phyloP scores from a whole-genome alignment of 805 yeast species.

The Schizosaccharomyces octosporus region DNA sequence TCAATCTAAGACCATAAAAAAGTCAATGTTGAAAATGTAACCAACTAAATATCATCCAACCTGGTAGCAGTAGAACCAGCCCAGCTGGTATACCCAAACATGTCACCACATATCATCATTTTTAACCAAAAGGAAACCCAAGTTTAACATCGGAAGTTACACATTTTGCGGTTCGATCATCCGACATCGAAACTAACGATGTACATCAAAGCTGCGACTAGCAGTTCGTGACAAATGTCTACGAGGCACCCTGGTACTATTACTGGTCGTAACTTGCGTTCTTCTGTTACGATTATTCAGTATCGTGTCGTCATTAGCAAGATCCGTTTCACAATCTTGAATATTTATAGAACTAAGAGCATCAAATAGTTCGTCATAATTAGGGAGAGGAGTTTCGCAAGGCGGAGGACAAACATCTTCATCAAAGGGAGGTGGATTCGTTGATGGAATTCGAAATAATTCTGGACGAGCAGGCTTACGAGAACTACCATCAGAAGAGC shows the following conservation, averaged over 20 bases:
- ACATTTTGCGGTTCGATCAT: conserved; percentile 6
- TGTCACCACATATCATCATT: no score
- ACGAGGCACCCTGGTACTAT: neutral
- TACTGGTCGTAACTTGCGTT: neutral
- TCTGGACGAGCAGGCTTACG: conserved; percentile 20
- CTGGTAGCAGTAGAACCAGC: no score
- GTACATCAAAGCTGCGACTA: conserved; percentile 40
- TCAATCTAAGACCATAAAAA: no score
- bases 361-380: conserved; percentile 15
- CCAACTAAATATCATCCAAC: no score
- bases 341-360: neutral
- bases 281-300: neutral
- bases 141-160: no score
- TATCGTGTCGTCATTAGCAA: neutral
- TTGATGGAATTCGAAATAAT: conserved; percentile 27
- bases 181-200: conserved; percentile 40
- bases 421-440: conserved; percentile 41
- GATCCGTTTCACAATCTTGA: neutral
- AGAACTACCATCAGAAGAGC: neutral
- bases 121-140: no score
- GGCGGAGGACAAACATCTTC: conserved; percentile 20
- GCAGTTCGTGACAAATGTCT: conserved; percentile 3
- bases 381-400: conserved; percentile 16
- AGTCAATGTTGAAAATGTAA: no score
- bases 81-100: no score